Percentiles rank a stretch among this genome's conserved stretches.
phyloP scores from a whole-genome alignment of 371 early-diverging fungal genomes.

The Mucor racemosus region DNA sequence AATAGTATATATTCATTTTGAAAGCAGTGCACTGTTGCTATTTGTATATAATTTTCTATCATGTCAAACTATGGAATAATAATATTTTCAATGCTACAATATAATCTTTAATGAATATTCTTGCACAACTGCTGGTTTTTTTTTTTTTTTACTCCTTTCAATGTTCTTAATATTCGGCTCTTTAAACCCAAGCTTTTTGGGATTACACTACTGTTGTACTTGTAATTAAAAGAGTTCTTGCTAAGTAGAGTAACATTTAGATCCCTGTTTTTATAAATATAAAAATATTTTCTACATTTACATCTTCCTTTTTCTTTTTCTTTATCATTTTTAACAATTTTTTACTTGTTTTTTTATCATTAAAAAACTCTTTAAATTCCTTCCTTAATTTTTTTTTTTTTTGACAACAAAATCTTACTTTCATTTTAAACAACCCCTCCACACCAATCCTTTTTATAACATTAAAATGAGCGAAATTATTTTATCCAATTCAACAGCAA shows the following conservation, averaged over 20 bases:
- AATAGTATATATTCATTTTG: background rate
- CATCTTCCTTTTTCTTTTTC: background rate
- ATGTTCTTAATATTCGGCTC: constrained; percentile 13
- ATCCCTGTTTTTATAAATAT: constrained; percentile 12
- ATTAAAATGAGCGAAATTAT: constrained; percentile 44
- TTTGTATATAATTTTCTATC: background rate
- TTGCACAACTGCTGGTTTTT: too few species aligned
- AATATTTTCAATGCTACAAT: background rate
- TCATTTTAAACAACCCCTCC: constrained; percentile 10
- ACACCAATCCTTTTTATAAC: constrained; percentile 15
- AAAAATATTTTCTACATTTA: constrained; percentile 4
- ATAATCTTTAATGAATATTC: background rate
- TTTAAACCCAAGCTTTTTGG: constrained; percentile 14
- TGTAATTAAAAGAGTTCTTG: constrained; percentile 7
- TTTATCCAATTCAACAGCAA: constrained; percentile 28
- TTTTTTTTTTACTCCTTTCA: background rate
- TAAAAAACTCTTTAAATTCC: constrained; percentile 12
- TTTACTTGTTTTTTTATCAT: constrained; percentile 17
- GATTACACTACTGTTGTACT: constrained; percentile 11
- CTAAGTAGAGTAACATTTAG: background rate
- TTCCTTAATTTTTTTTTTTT: background rate
- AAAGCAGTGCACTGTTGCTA: background rate
- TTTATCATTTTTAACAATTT: constrained; percentile 3
- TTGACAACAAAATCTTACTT: background rate
- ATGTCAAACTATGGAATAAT: background rate